phyloP scores from a whole-genome alignment of 495 filamentous ascomycete species.

The Chaetomium cochliodes region DNA sequence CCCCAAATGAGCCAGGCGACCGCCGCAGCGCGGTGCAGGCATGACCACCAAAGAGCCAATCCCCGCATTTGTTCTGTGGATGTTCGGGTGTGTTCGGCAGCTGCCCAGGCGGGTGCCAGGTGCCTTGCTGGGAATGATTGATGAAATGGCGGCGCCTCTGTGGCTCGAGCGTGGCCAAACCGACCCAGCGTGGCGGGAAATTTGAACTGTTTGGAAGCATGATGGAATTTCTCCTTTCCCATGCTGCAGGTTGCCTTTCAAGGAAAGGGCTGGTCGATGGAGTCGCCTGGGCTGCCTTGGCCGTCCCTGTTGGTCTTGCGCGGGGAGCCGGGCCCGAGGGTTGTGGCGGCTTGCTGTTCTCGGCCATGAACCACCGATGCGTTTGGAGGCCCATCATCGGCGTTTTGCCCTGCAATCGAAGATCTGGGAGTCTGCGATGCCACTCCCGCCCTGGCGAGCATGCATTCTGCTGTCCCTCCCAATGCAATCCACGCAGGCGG shows the following conservation, averaged over 20 bases:
- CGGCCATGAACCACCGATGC: background rate
- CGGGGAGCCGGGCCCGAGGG: constrained; percentile 18
- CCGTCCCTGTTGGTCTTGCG: background rate
- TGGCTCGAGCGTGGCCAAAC: background rate
- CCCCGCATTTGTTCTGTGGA: background rate
- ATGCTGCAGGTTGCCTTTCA: background rate
- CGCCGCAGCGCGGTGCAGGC: constrained; percentile 16
- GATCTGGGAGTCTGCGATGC: constrained; percentile 2
- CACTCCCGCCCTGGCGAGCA: background rate
- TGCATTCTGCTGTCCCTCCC: constrained; percentile 18
- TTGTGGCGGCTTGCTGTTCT: constrained; percentile 1
- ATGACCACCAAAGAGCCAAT: constrained; percentile 13
- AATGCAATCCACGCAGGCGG: background rate
- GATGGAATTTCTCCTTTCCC: background rate
- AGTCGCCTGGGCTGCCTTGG: background rate
- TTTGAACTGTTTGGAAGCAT: no score
- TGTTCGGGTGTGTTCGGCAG: constrained; percentile 15
- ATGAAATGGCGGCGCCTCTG: background rate
- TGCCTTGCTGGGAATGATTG: no score
- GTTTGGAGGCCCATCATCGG: constrained; percentile 13
- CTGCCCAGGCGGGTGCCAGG: background rate
- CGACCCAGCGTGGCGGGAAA: no score
- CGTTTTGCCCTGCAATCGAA: constrained; percentile 18
- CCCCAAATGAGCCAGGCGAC: constrained; percentile 13
- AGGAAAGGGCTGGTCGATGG: background rate